Conservation (phyloP, 495 filamentous ascomycete species). For the Melanomma pulvis-pyrius region DNA sequence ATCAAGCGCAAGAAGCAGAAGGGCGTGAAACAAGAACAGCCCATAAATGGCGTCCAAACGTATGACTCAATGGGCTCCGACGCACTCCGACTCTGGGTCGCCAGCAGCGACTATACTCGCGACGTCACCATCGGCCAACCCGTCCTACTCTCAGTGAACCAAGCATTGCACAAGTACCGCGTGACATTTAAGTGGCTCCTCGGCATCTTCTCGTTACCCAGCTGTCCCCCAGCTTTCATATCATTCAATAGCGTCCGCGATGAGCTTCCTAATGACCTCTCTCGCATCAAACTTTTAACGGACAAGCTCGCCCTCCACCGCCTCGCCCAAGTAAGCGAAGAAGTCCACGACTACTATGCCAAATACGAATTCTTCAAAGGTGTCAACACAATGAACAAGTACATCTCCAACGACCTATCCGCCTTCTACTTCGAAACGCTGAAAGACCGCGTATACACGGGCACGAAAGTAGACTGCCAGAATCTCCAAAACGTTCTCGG, state of each 20-base stretch:
- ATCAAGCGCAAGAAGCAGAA: constrained; percentile 59
- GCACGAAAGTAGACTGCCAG: constrained; percentile 59
- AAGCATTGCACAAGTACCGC: constrained; percentile 78
- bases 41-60: constrained; percentile 16
- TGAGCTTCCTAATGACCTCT: constrained; percentile 31
- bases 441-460: constrained; percentile 89
- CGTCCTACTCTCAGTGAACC: constrained; percentile 73
- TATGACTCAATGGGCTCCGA: constrained; percentile 73
- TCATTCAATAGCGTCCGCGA: constrained; percentile 44
- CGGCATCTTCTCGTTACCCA: constrained; percentile 72
- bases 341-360: constrained; percentile 64
- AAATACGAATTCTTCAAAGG: constrained; percentile 84
- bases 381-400: constrained; percentile 70
- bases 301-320: constrained; percentile 80
- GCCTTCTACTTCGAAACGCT: constrained; percentile 90
- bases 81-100: constrained; percentile 89
- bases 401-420: constrained; percentile 80
- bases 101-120: constrained; percentile 84
- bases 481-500: constrained; percentile 69
- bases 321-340: constrained; percentile 61
- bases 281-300: constrained; percentile 48
- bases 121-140: constrained; percentile 79
- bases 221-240: constrained; percentile 26
- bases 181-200: constrained; percentile 85
- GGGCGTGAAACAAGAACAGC: constrained; percentile 51